Percentiles rank a stretch among this genome's conserved stretches.
Evolutionary conservation across 2,329 filamentous ascomycete species (phyloP).

Genomic region (Fusarium dlaminii): DNA sequence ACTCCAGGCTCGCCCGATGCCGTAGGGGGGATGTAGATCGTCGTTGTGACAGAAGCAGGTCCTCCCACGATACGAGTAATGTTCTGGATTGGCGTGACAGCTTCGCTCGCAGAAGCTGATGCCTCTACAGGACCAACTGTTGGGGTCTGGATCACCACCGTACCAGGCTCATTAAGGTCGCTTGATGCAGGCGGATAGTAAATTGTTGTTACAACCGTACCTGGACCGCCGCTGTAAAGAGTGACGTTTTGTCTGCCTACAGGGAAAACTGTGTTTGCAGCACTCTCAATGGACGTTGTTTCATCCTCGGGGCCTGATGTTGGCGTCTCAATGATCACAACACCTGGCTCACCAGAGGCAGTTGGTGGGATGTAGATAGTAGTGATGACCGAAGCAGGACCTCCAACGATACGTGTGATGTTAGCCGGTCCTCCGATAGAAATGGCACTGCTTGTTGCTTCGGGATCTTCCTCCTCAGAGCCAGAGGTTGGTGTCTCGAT

Average conservation of each 20-base stretch:
- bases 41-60: not conserved
- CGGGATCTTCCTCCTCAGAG: not conserved
- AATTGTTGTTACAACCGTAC: not conserved
- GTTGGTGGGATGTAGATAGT: slow-evolving; percentile 10
- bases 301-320: not conserved
- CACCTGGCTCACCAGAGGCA: not conserved
- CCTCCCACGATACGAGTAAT: not conserved
- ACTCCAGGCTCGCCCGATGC: not conserved
- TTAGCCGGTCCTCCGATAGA: not conserved
- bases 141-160: slow-evolving; percentile 4
- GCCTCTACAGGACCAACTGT: not conserved
- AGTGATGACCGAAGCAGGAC: not conserved
- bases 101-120: not conserved
- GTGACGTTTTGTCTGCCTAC: not conserved
- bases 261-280: not conserved
- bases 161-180: not conserved
- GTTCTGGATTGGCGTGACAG: not conserved
- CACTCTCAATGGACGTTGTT: no score
- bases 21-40: not conserved
- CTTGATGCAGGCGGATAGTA: slow-evolving; percentile 1
- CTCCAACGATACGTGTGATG: not conserved
- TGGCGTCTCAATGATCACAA: slow-evolving; percentile 6
- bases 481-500: slow-evolving; percentile 3
- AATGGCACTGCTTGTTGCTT: not conserved
- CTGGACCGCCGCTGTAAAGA: not conserved